phyloP scores from a whole-genome alignment of 108 stramenopile genomes.

The Conticribra weissflogii region DNA sequence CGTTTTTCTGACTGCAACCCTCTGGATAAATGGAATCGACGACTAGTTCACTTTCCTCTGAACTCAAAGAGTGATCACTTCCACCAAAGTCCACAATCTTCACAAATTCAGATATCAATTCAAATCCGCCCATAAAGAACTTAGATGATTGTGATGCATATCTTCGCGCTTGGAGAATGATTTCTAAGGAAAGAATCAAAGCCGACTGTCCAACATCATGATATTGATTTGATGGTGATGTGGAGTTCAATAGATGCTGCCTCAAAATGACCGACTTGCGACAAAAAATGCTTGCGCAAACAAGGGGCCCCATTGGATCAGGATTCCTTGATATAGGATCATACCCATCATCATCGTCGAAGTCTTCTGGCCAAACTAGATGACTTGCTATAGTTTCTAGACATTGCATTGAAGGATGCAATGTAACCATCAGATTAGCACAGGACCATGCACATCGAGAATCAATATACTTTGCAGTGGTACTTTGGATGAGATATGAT shows the following conservation, averaged over 20 bases:
- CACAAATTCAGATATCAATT: constrained; percentile 18
- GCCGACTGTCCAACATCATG: constrained; percentile 43
- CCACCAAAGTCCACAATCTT: constrained; percentile 35
- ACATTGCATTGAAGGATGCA: constrained; percentile 45
- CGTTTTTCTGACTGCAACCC: constrained; percentile 27
- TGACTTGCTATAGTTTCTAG: constrained; percentile 44
- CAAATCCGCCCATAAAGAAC: constrained; percentile 48
- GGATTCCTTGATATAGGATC: constrained; percentile 26
- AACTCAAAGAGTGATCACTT: constrained; percentile 18
- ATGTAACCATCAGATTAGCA: constrained; percentile 38
- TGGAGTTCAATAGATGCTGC: constrained; percentile 15
- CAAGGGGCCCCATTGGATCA: constrained; percentile 40
- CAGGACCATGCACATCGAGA: constrained; percentile 37
- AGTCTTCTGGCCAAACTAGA: constrained; percentile 56
- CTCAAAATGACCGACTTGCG: constrained; percentile 39
- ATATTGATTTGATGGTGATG: constrained; percentile 4
- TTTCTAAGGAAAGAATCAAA: constrained; percentile 36
- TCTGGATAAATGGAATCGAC: constrained; percentile 44
- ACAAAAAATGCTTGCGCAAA: constrained; percentile 46
- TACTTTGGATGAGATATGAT: constrained; percentile 4
- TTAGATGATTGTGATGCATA: constrained; percentile 27
- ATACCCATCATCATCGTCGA: constrained; percentile 33
- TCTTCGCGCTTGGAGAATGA: constrained; percentile 46
- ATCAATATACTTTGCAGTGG: constrained; percentile 17
- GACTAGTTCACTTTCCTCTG: constrained; percentile 33